Base-by-base conservation (phyloP, 2,329 filamentous ascomycete species). In the Scortechinia acanthostroma region DNA sequence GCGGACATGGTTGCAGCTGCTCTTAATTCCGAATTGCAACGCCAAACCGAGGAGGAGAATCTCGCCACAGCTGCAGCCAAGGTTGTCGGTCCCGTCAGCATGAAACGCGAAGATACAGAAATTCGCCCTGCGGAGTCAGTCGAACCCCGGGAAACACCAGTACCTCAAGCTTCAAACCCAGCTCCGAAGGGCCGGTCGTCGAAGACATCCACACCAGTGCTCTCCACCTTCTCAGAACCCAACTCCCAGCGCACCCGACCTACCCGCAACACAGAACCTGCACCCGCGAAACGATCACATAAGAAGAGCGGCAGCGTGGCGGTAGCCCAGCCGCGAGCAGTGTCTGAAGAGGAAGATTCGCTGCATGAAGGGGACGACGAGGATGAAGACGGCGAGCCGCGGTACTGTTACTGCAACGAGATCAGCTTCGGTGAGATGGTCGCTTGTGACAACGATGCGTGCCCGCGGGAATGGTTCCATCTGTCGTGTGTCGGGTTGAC, bases 391-490 rank as follows among this genome's bases (percentile, higher is more conserved):
- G 35, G 35, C 35, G 35, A 40, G 35, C 35, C 35, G 10, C 35
- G 35, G 17, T 40, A 40, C 35, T 40, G 35, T 19, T 40, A 40
- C 35, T 40, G 35, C 20, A 40, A 40, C 17, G 35, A 40, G 17
- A 19, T 40, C 17, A 40, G 35, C 20, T 40, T 40, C 17, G 35
- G 35, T 15, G 35, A 40, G 35, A 40, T 40, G 35, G 35, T 40
- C 6, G 35, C 35, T 10, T 40, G 35, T 40, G 35, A 40, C 20
- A 40, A 40, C 17, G 35, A 40, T 40, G 35, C 35, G 6, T 40
- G 35, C 20, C 35, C 35, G 10, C 35, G 35, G 10, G 35, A 40
- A 17, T 40, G 35, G 35, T 40, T 40, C 35, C 35, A 40, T 40
- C 17, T 40, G 35, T 40, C 35, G 10, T 40, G 35, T 19, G 35